These are phyloP conservation scores for Amaranthus tricolor DNA, from an alignment of 179 eudicot species.

Conservation along the genomic window DNA sequence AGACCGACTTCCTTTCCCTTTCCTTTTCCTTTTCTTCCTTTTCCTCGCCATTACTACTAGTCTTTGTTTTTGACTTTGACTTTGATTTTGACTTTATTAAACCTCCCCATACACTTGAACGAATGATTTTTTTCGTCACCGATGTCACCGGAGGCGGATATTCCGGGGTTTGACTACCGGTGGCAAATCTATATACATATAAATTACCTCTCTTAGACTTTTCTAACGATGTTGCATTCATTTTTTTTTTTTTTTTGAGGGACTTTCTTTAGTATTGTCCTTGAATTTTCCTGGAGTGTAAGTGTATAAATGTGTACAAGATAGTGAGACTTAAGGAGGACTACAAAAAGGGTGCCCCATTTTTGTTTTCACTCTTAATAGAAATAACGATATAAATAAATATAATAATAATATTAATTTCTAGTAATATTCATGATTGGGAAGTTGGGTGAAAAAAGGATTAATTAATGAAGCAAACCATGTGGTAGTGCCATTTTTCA, in stretches of 20 bases:
- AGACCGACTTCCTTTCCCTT: constrained; percentile 35
- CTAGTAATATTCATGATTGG: background rate
- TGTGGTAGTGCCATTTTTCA: constrained; percentile 53
- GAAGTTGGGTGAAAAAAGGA: constrained; percentile 21
- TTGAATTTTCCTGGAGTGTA: constrained; percentile 8
- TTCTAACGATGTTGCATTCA: constrained; percentile 35
- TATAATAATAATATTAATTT: background rate
- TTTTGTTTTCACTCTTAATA: constrained; percentile 3
- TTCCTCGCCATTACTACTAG: background rate
- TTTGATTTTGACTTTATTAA: constrained; percentile 44
- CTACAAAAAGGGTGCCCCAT: constrained; percentile 5
- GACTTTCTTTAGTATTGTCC: background rate
- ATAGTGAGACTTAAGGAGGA: constrained; percentile 19
- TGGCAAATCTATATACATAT: constrained; percentile 53
- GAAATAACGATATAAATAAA: background rate
- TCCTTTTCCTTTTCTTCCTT: background rate
- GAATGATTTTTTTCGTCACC: constrained; percentile 30
- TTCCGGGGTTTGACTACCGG: constrained; percentile 39
- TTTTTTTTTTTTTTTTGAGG: constrained; percentile 9
- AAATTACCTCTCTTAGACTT: constrained; percentile 43
- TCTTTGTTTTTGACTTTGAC: background rate
- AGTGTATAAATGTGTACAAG: constrained; percentile 14
- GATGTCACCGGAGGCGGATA: constrained; percentile 28
- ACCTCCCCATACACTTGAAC: constrained; percentile 41
- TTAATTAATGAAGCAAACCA: constrained; percentile 48